phyloP scores from a whole-genome alignment of 2,329 filamentous ascomycete species.

The Camillea tinctor region DNA sequence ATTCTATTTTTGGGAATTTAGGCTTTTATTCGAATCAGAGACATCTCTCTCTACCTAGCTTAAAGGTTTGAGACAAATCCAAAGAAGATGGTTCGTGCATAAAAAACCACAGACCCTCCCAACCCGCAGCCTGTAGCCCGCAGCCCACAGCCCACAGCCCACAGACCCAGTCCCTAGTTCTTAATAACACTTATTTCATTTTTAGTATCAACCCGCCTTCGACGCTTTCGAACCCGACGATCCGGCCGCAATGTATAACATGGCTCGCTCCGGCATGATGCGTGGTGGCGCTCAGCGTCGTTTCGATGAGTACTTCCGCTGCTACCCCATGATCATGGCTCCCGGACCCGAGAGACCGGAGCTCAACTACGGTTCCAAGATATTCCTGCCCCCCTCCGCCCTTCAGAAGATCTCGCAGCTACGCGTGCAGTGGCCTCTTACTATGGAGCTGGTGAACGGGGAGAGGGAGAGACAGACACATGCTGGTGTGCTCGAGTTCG shows the following conservation, averaged over 20 bases:
- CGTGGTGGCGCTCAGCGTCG: constrained; percentile 62
- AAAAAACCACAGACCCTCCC: too few species aligned
- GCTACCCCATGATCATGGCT: constrained; percentile 93
- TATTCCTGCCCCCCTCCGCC: constrained; percentile 93
- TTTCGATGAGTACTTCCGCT: constrained; percentile 98
- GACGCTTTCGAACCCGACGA: constrained; percentile 47
- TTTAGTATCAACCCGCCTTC: constrained; percentile 38
- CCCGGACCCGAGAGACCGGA: constrained; percentile 84
- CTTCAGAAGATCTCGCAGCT: constrained; percentile 94
- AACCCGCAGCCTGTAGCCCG: too few species aligned
- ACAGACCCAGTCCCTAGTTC: background rate
- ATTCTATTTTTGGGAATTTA: too few species aligned
- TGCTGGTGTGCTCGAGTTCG: constrained; percentile 94
- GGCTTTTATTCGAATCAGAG: too few species aligned
- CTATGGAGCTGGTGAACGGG: constrained; percentile 94
- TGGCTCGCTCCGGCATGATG: constrained; percentile 42
- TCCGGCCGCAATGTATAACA: constrained; percentile 48
- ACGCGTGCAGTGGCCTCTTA: constrained; percentile 95
- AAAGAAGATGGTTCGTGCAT: too few species aligned
- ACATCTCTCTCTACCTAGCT: too few species aligned
- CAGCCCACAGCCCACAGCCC: background rate
- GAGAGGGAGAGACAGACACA: constrained; percentile 78
- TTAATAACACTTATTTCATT: constrained; percentile 1
- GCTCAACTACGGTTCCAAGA: constrained; percentile 95
- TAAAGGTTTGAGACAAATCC: too few species aligned